Percentiles rank a stretch among this genome's conserved stretches.
Evolutionary conservation across 2,329 filamentous ascomycete genomes (phyloP).

Genomic region (Cladosporium sp.): DNA sequence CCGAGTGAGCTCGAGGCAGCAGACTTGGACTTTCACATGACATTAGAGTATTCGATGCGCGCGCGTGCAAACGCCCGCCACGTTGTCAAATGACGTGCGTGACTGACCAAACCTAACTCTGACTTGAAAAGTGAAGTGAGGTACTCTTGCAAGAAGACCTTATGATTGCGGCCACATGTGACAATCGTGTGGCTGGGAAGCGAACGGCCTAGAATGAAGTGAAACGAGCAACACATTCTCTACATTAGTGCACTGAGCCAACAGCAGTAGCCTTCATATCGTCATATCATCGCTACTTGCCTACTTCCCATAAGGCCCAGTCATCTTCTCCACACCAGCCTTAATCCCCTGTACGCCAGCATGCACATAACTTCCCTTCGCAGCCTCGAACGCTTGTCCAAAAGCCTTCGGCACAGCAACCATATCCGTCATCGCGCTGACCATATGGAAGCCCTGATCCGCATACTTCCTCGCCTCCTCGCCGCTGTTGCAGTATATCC

Average conservation of each 20-base stretch:
- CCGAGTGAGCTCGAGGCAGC: too few species aligned
- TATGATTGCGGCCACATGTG: too few species aligned
- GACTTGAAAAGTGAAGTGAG: too few species aligned
- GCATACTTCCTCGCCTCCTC: slow-evolving; percentile 54
- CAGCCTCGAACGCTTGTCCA: slow-evolving; percentile 30
- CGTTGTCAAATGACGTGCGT: too few species aligned
- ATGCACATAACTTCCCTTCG: slow-evolving; percentile 28
- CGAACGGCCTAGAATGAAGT: neutral
- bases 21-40: too few species aligned
- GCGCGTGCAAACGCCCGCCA: too few species aligned
- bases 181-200: too few species aligned
- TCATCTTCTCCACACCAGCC: slow-evolving; percentile 27
- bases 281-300: neutral
- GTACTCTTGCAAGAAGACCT: too few species aligned
- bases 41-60: too few species aligned
- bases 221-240: neutral
- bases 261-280: neutral
- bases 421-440: slow-evolving; percentile 41
- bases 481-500: slow-evolving; percentile 56
- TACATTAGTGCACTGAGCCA: neutral
- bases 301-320: slow-evolving; percentile 19
- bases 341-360: slow-evolving; percentile 28
- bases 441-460: slow-evolving; percentile 57
- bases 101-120: too few species aligned
- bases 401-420: slow-evolving; percentile 32